phyloP scores from a whole-genome alignment of 768 basidiomycete species.

The Cystofilobasidium bisporidii region DNA sequence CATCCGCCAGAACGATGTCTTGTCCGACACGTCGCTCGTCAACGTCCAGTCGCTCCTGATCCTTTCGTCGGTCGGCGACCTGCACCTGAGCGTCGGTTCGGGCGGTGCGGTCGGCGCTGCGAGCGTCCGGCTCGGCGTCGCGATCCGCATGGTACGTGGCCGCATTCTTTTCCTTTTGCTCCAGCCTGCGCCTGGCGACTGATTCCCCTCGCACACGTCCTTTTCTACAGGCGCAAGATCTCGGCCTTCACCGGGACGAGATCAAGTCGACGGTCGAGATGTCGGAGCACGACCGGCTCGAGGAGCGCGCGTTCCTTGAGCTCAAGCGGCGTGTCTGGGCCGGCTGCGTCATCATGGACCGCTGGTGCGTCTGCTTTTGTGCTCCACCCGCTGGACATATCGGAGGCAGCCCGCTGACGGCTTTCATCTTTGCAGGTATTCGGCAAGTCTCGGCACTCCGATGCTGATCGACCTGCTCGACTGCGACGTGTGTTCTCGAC shows the following conservation, averaged over 20 bases:
- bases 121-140: constrained; percentile 71
- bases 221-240: constrained; percentile 70
- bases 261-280: constrained; percentile 42
- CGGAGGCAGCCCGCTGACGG: too few species aligned
- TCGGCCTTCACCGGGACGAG: constrained; percentile 88
- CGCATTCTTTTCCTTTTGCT: neutral
- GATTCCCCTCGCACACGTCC: constrained; percentile 3
- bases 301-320: constrained; percentile 50
- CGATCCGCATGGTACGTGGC: constrained; percentile 77
- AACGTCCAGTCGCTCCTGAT: constrained; percentile 84
- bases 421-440: constrained; percentile 58
- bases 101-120: constrained; percentile 44
- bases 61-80: constrained; percentile 75
- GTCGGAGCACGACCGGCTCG: constrained; percentile 53
- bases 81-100: constrained; percentile 74
- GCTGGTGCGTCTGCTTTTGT: constrained; percentile 65
- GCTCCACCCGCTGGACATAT: too few species aligned
- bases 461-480: constrained; percentile 94
- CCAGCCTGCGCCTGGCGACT: too few species aligned
- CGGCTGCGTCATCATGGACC: constrained; percentile 83
- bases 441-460: constrained; percentile 78
- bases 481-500: constrained; percentile 57
- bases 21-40: constrained; percentile 72
- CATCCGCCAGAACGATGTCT: constrained; percentile 80
- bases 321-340: constrained; percentile 85